Evolutionary conservation across 192 early-diverging fungal genomes (phyloP), one percentile per base, ranked within the genome.

Genomic region (Linnemannia schmuckeri): DNA sequence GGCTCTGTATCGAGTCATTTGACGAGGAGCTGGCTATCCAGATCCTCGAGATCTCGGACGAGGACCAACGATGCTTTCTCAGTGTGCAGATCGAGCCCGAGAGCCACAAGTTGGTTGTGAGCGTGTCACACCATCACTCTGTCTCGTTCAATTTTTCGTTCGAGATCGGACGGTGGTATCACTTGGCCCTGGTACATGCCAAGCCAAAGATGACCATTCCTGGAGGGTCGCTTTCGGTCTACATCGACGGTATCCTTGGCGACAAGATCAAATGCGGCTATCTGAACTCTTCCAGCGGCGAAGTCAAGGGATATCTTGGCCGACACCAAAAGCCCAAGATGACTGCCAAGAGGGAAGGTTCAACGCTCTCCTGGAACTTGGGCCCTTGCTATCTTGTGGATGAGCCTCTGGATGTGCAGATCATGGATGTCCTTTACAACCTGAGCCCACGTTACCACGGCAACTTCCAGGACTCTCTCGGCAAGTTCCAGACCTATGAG

Each of bases 401-500:
- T 37, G 94, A 95, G 55, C 84, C 87, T 13, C 44, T 95, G 46
- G 94, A 95, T 83, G 88, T 85, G 1, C 92, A 93, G 80, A 83
- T 90, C 27, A 85, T 95, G 49, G 91, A 91, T 71, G 83, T 94
- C 0, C 88, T 93, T 27, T 94, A 91, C 88, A 89, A 95, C 52
- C 82, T 95, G 17, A 93, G 94, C 8, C 90, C 93, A 47, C 89
- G 94, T 0, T 95, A 95, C 85, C 88, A 87, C 35, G 90, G 91
- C 1, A 90, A 93, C 73, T 95, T 92, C 70, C 94, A 95, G 76
- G 94, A 93, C 74, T 91, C 90, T 15, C 79, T 94, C 4, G 80
- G 89, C 13, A 92, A 94, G 75, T 95, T 95, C 82, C 91, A 93
- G 71, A 94, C 93, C 0, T 93, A 94, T 47, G 93, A 94, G 81